phyloP scores from a whole-genome alignment of 768 basidiomycete species.

The Pluteus cervinus region DNA sequence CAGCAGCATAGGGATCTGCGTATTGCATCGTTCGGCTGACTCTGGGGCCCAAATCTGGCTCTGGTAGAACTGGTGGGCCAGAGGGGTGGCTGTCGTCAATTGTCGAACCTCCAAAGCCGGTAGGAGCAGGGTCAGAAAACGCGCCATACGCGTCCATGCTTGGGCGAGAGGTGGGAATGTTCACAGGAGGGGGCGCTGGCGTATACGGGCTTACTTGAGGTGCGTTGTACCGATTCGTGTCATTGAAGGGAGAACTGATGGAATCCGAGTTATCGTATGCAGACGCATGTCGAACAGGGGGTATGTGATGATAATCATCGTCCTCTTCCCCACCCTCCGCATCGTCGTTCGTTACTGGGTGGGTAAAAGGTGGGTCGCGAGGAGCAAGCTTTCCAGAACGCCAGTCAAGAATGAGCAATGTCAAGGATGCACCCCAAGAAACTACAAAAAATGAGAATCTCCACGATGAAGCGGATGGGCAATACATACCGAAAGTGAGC shows the following conservation, averaged over 20 bases:
- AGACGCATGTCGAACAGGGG: constrained; percentile 12
- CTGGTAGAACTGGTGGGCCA: constrained; percentile 32
- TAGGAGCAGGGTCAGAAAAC: constrained; percentile 83
- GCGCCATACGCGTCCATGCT: constrained; percentile 89
- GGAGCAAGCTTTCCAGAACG: constrained; percentile 58
- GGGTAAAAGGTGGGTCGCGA: constrained; percentile 74
- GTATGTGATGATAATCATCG: constrained; percentile 50
- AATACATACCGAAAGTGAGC: constrained; percentile 64
- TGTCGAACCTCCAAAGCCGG: constrained; percentile 51
- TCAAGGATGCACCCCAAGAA: constrained; percentile 70
- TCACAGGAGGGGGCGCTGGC: constrained; percentile 20
- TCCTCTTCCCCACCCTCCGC: constrained; percentile 48
- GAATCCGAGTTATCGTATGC: constrained; percentile 24
- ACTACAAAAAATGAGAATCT: constrained; percentile 29
- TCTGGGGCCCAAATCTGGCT: constrained; percentile 42
- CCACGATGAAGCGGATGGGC: constrained; percentile 1
- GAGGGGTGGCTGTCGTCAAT: constrained; percentile 15
- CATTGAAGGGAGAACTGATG: constrained; percentile 46
- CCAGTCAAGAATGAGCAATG: constrained; percentile 69
- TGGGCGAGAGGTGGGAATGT: constrained; percentile 37
- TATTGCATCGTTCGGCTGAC: constrained; percentile 92
- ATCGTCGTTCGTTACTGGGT: constrained; percentile 42
- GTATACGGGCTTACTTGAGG: constrained; percentile 22
- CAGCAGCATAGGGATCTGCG: constrained; percentile 83
- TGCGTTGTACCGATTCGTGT: constrained; percentile 43